phyloP scores from a whole-genome alignment of 2,329 filamentous ascomycete species.

The Xylaria sp. region DNA sequence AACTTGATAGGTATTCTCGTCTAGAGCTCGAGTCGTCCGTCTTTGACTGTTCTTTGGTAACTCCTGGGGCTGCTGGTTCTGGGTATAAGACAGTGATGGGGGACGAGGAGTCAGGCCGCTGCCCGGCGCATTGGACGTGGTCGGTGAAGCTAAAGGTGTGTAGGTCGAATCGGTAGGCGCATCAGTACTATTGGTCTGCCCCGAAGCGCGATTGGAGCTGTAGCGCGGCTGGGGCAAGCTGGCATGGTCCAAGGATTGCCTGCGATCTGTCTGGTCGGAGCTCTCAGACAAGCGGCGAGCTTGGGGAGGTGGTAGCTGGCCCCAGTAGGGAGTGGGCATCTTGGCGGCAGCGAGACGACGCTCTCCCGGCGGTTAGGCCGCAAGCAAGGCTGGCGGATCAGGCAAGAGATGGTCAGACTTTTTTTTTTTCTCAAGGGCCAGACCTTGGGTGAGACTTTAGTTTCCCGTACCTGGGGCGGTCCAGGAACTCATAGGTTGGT shows the following conservation, averaged over 20 bases:
- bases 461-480: conserved; percentile 22
- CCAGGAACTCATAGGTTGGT: conserved; percentile 16
- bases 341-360: conserved; percentile 32
- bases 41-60: conserved; percentile 51
- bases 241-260: conserved; percentile 44
- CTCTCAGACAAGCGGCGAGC: conserved; percentile 49
- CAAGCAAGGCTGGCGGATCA: conserved; percentile 34
- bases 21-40: conserved; percentile 50
- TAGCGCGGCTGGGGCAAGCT: conserved; percentile 42
- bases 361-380: conserved; percentile 33
- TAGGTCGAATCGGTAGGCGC: conserved; percentile 63
- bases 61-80: conserved; percentile 50
- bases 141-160: conserved; percentile 63
- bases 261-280: conserved; percentile 41
- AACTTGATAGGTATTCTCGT: conserved; percentile 49
- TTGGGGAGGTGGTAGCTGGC: conserved; percentile 59
- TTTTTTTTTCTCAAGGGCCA: not conserved
- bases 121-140: conserved; percentile 54
- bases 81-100: conserved; percentile 59
- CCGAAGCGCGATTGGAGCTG: conserved; percentile 56
- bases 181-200: conserved; percentile 62
- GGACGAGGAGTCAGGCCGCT: conserved; percentile 64
- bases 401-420: conserved; percentile 27
- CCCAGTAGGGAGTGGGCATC: conserved; percentile 63
- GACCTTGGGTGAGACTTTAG: conserved; percentile 16